phyloP scores from a whole-genome alignment of 257 asterid genomes.

The Solanum megistacrolobum region DNA sequence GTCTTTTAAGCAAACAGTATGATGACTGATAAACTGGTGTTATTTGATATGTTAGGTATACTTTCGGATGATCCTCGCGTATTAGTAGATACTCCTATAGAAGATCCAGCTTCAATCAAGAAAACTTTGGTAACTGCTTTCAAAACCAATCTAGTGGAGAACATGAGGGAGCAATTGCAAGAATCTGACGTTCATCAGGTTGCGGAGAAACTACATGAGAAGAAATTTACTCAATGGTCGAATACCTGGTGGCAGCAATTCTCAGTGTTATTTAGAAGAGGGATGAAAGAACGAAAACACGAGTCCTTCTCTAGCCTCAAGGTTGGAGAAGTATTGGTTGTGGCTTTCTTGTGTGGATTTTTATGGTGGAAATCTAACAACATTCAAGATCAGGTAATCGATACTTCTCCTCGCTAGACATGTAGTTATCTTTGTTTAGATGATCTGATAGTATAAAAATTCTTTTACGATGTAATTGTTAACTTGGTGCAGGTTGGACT shows the following conservation, averaged over 20 bases:
- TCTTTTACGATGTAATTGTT: background rate
- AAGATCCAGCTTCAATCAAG: slow-evolving; percentile 36
- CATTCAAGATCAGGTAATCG: slow-evolving; percentile 65
- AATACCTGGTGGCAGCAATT: slow-evolving; percentile 74
- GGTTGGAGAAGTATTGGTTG: slow-evolving; percentile 40
- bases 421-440: background rate
- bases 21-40: background rate
- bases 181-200: background rate
- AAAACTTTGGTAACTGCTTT: slow-evolving; percentile 36
- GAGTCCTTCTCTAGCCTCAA: slow-evolving; percentile 54
- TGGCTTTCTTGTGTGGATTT: slow-evolving; percentile 42
- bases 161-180: slow-evolving; percentile 23
- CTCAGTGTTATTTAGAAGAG: slow-evolving; percentile 49
- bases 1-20: background rate
- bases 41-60: slow-evolving; percentile 27
- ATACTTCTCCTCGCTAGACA: background rate
- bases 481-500: slow-evolving; percentile 46
- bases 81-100: slow-evolving; percentile 19
- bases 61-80: background rate
- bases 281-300: slow-evolving; percentile 65
- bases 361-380: slow-evolving; percentile 73
- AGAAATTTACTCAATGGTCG: slow-evolving; percentile 37
- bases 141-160: slow-evolving; percentile 20
- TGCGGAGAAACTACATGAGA: background rate
- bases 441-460: background rate